A percentile compares a stretch with the other conserved stretches of the same genome.
Evolutionary conservation across 192 early-diverging fungal species (phyloP).

Genomic region (Backusella tarrabulga): DNA sequence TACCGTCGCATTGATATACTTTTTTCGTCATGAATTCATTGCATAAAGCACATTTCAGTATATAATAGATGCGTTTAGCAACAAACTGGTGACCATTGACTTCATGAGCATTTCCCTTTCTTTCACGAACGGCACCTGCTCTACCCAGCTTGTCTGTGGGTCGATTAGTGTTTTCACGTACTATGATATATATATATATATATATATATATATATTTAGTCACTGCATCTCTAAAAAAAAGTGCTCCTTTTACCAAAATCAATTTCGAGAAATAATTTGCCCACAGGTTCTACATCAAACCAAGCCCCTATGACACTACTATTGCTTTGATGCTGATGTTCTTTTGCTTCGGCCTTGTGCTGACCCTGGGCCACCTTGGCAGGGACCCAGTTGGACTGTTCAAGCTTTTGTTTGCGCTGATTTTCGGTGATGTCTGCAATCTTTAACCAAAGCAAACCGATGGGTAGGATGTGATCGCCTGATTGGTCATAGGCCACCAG

Average conservation of each 20-base stretch:
- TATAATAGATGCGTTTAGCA: slow-evolving; percentile 85
- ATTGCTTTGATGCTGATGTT: not conserved
- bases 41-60: slow-evolving; percentile 97
- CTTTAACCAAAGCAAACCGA: slow-evolving; percentile 92
- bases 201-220: too few relatives aligned
- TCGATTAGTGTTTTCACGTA: slow-evolving; percentile 37
- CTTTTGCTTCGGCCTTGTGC: not conserved
- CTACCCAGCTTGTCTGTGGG: slow-evolving; percentile 64
- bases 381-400: slow-evolving; percentile 50
- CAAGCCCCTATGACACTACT: slow-evolving; percentile 62
- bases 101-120: slow-evolving; percentile 79
- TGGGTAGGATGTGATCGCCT: slow-evolving; percentile 45
- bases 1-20: slow-evolving; percentile 91
- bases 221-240: too few relatives aligned
- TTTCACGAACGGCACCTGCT: slow-evolving; percentile 71
- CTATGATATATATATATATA: not conserved
- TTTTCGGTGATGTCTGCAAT: slow-evolving; percentile 90
- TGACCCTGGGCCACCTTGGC: slow-evolving; percentile 35
- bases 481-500: slow-evolving; percentile 80
- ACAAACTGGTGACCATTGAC: slow-evolving; percentile 93
- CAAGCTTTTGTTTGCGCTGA: slow-evolving; percentile 67
- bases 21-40: slow-evolving; percentile 87
- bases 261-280: slow-evolving; percentile 80
- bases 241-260: slow-evolving; percentile 63
- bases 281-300: slow-evolving; percentile 92